These are phyloP conservation scores for Simplicillium aogashimaense DNA, from an alignment of 2,329 filamentous ascomycete species.

Conservation along the genomic window DNA sequence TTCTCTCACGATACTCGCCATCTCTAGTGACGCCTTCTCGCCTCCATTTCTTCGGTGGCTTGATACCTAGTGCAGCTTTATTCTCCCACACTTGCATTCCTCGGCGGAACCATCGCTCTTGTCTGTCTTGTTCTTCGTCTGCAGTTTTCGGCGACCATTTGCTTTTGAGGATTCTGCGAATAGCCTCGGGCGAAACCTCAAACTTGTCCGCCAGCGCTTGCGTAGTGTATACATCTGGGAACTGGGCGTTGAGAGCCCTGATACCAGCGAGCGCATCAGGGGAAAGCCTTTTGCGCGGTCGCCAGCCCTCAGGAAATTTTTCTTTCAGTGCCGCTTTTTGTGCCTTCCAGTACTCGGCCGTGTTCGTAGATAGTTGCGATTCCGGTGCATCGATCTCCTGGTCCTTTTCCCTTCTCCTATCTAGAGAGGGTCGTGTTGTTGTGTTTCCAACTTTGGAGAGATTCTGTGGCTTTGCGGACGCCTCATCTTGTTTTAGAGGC, in stretches of 20 bases:
- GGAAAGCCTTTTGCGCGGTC: conserved; percentile 75
- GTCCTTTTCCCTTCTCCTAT: neutral
- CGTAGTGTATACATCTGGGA: conserved; percentile 70
- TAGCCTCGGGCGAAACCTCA: conserved; percentile 75
- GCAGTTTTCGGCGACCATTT: conserved; percentile 56
- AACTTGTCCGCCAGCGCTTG: conserved; percentile 66
- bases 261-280: conserved; percentile 91
- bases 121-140: conserved; percentile 47
- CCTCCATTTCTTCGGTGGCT: conserved; percentile 52
- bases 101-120: conserved; percentile 51
- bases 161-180: conserved; percentile 74
- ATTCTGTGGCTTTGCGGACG: neutral
- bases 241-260: conserved; percentile 66
- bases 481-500: neutral
- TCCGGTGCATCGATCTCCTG: neutral
- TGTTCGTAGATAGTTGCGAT: conserved; percentile 7
- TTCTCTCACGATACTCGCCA: conserved; percentile 28
- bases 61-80: conserved; percentile 50
- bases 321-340: conserved; percentile 65
- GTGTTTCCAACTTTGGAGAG: neutral
- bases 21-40: conserved; percentile 39
- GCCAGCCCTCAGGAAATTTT: conserved; percentile 79
- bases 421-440: neutral
- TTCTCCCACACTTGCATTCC: conserved; percentile 50
- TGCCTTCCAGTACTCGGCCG: conserved; percentile 53